These are phyloP conservation scores for Candida morakotiae DNA, from an alignment of 805 yeast genomes.

Conservation along the genomic window DNA sequence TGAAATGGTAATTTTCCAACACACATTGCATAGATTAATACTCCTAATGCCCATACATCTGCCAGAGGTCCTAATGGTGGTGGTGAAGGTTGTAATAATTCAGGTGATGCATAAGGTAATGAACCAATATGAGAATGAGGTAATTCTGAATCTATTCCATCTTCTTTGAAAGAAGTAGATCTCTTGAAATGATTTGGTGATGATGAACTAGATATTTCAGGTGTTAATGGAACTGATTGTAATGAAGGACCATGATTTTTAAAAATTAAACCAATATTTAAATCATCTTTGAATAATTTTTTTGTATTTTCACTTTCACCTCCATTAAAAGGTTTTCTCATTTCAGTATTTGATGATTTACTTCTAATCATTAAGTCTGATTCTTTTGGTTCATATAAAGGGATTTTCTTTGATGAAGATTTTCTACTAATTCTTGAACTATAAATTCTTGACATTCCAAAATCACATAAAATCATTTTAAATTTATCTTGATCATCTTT, in stretches of 20 bases:
- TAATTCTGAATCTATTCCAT: conserved; percentile 33
- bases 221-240: conserved; percentile 28
- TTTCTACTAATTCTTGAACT: conserved; percentile 23
- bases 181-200: neutral
- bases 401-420: conserved; percentile 7
- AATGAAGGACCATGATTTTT: conserved; percentile 30
- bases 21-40: conserved; percentile 66
- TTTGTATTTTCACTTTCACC: conserved; percentile 22
- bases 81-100: conserved; percentile 61
- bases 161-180: neutral
- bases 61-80: conserved; percentile 61
- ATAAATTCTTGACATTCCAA: conserved; percentile 67
- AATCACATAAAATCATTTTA: conserved; percentile 70
- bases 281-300: conserved; percentile 24
- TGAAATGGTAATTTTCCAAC: conserved; percentile 77
- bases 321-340: conserved; percentile 32
- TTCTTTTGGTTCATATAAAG: conserved; percentile 1
- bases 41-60: conserved; percentile 92
- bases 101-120: conserved; percentile 90
- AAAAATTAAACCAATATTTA: conserved; percentile 24
- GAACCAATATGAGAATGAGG: conserved; percentile 82
- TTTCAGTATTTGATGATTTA: conserved; percentile 28
- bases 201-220: conserved; percentile 7
- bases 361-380: conserved; percentile 25
- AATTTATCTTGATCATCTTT: conserved; percentile 18